A percentile compares a stretch with the other conserved stretches of the same genome.
phyloP scores from a whole-genome alignment of 306 rosid genomes.

The Crataegus laevigata region DNA sequence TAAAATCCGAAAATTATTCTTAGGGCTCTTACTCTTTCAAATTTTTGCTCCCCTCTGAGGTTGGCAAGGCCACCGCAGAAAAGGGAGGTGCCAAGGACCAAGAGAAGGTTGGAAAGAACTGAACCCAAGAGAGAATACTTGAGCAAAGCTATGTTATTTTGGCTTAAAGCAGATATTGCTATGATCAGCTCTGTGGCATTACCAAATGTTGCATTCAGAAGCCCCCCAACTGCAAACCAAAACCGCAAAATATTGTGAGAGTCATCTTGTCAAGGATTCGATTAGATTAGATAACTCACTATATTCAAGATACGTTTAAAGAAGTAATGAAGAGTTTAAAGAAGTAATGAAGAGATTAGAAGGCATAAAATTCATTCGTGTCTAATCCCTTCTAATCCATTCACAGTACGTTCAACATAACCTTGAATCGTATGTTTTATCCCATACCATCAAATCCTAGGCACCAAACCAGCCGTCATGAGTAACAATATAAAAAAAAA shows the following conservation, averaged over 20 bases:
- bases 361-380: too few species aligned
- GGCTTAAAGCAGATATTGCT: conserved; percentile 63
- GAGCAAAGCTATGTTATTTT: conserved; percentile 51
- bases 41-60: conserved; percentile 47
- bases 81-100: conserved; percentile 91
- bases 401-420: too few species aligned
- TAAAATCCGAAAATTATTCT: not conserved
- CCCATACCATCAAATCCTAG: too few species aligned
- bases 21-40: conserved; percentile 50
- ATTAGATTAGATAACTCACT: too few species aligned
- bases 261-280: too few species aligned
- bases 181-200: conserved; percentile 81
- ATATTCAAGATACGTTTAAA: too few species aligned
- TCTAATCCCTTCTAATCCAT: too few species aligned
- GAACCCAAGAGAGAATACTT: conserved; percentile 92
- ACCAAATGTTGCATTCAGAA: conserved; percentile 88
- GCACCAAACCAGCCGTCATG: too few species aligned
- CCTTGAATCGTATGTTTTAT: too few species aligned
- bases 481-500: not conserved
- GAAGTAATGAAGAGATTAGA: too few species aligned
- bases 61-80: conserved; percentile 77
- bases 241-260: not conserved
- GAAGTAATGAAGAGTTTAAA: too few species aligned
- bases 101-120: conserved; percentile 82
- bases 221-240: conserved; percentile 66